A percentile compares a stretch with the other conserved stretches of the same genome.
phyloP scores from a whole-genome alignment of 2,329 filamentous ascomycete genomes.

The Penicillium decumbens region DNA sequence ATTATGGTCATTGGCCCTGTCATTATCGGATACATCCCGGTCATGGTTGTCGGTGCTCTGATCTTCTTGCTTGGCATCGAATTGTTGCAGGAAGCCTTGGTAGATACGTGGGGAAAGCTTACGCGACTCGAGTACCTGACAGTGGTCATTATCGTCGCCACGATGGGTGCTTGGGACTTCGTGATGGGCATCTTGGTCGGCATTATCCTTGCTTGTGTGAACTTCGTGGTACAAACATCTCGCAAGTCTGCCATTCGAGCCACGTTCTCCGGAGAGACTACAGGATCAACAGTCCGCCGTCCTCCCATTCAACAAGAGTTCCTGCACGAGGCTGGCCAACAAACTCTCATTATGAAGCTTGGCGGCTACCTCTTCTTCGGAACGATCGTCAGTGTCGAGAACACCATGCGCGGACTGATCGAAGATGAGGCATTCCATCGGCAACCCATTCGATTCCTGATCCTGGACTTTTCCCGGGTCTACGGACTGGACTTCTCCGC shows the following conservation, averaged over 20 bases:
- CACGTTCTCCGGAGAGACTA: slow-evolving; percentile 82
- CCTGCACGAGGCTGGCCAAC: slow-evolving; percentile 74
- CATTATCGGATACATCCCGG: slow-evolving; percentile 88
- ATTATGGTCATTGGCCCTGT: slow-evolving; percentile 81
- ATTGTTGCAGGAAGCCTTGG: slow-evolving; percentile 79
- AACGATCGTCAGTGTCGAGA: slow-evolving; percentile 92
- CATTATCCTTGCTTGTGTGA: slow-evolving; percentile 84
- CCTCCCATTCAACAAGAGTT: slow-evolving; percentile 87
- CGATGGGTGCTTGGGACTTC: slow-evolving; percentile 97
- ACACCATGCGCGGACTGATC: slow-evolving; percentile 74
- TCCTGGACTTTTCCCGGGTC: slow-evolving; percentile 84
- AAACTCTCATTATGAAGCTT: slow-evolving; percentile 87
- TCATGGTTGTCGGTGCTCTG: slow-evolving; percentile 92
- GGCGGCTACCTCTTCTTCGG: slow-evolving; percentile 97
- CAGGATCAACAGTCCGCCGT: slow-evolving; percentile 85
- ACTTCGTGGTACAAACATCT: slow-evolving; percentile 86
- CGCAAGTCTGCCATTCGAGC: slow-evolving; percentile 82
- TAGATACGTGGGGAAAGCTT: slow-evolving; percentile 82
- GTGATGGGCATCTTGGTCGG: slow-evolving; percentile 90
- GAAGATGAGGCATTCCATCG: slow-evolving; percentile 73
- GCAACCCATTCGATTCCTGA: slow-evolving; percentile 79
- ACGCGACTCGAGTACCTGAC: slow-evolving; percentile 85
- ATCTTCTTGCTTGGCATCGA: slow-evolving; percentile 96
- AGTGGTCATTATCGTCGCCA: slow-evolving; percentile 80
- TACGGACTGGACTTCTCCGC: slow-evolving; percentile 94